phyloP scores from a whole-genome alignment of 257 asterid genomes.

The Solanum medicagineum region DNA sequence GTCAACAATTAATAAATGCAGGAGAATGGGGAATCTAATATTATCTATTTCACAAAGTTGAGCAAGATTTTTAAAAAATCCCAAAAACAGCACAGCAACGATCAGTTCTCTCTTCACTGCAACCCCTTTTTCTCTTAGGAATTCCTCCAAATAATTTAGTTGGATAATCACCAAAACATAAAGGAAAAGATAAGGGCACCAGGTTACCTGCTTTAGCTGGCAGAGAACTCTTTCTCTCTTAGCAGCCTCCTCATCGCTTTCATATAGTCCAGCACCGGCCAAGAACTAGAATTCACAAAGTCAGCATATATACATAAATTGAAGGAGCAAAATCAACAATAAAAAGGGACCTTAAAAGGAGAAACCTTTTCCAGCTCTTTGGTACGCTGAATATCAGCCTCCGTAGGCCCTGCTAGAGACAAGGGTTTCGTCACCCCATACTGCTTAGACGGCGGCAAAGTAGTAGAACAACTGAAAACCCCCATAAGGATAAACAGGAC shows the following conservation, averaged over 20 bases:
- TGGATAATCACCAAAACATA: background rate
- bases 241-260: conserved; percentile 58
- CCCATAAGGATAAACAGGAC: background rate
- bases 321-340: background rate
- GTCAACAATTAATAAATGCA: background rate
- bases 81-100: background rate
- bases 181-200: background rate
- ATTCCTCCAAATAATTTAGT: background rate
- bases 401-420: conserved; percentile 63
- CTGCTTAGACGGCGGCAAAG: conserved; percentile 33
- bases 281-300: conserved; percentile 33
- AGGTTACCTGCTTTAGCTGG: conserved; percentile 60
- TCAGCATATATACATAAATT: conserved; percentile 3
- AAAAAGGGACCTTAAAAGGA: background rate
- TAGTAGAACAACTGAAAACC: background rate
- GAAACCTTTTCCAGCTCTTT: conserved; percentile 72
- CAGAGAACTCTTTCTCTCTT: conserved; percentile 62
- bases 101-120: background rate
- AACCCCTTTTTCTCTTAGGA: background rate
- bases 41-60: background rate
- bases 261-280: conserved; percentile 65
- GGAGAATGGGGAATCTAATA: background rate
- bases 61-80: background rate
- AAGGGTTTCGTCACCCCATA: conserved; percentile 72
- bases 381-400: conserved; percentile 48